A percentile compares a stretch with the other conserved stretches of the same genome.
Evolutionary conservation across 2,329 filamentous ascomycete species (phyloP).

Genomic region (Capronia americana): DNA sequence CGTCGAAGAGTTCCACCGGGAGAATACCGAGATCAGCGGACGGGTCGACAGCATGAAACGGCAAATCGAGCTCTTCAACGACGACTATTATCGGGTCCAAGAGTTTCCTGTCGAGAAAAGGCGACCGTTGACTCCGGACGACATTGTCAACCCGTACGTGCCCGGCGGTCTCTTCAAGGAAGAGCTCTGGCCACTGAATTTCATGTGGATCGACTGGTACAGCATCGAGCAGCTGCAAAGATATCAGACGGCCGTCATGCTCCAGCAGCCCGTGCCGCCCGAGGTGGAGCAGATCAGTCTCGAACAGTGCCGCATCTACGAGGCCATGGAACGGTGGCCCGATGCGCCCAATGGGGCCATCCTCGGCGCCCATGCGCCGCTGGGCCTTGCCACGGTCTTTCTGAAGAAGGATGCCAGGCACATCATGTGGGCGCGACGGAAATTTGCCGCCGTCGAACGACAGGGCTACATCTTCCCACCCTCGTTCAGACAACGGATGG

Average conservation of each 20-base stretch:
- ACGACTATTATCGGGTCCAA: conserved; percentile 67
- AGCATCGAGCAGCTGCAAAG: conserved; percentile 81
- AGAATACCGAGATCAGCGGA: conserved; percentile 63
- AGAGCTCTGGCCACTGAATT: conserved; percentile 75
- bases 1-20: conserved; percentile 67
- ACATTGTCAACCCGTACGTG: conserved; percentile 76
- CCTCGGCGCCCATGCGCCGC: conserved; percentile 73
- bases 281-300: conserved; percentile 70
- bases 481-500: conserved; percentile 75
- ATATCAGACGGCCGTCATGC: conserved; percentile 69
- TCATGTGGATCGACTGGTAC: conserved; percentile 77
- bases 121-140: conserved; percentile 61
- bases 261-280: conserved; percentile 57
- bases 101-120: conserved; percentile 62
- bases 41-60: conserved; percentile 50
- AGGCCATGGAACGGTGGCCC: conserved; percentile 76
- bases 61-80: conserved; percentile 68
- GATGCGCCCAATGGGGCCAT: conserved; percentile 72
- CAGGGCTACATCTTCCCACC: conserved; percentile 81
- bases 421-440: conserved; percentile 78
- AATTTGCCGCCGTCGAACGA: conserved; percentile 78
- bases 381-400: conserved; percentile 79
- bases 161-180: conserved; percentile 73
- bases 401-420: conserved; percentile 76
- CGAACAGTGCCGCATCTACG: conserved; percentile 77